A percentile compares a stretch with the other conserved stretches of the same genome.
These are phyloP conservation scores for Cnidoscolus chayamansa DNA, from an alignment of 441 rosid genomes.

Conservation along the genomic window DNA sequence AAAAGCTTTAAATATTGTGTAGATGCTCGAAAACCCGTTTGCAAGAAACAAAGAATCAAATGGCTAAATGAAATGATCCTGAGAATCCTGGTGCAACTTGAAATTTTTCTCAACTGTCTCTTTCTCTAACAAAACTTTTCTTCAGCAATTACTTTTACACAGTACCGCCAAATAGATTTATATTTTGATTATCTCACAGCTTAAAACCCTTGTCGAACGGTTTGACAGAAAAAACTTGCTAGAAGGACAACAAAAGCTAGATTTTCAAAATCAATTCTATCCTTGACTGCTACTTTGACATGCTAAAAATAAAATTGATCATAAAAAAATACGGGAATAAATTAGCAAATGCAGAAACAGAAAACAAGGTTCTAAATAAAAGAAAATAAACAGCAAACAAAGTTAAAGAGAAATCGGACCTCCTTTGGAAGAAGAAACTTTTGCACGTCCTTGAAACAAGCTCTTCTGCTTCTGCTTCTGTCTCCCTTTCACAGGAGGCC, in stretches of 20 bases:
- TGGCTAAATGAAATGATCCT: background rate
- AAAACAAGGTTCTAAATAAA: background rate
- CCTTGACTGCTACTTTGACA: background rate
- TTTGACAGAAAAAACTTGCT: background rate
- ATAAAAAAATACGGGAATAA: slow-evolving; percentile 8
- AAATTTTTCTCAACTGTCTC: background rate
- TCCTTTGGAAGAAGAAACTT: slow-evolving; percentile 33
- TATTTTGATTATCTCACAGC: slow-evolving; percentile 7
- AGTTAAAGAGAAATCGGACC: slow-evolving; percentile 25
- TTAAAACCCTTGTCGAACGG: background rate
- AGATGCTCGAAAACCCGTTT: background rate
- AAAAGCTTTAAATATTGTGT: background rate
- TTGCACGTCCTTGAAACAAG: slow-evolving; percentile 37
- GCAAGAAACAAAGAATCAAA: background rate
- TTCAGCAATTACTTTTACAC: background rate
- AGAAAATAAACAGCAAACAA: background rate
- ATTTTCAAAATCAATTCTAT: background rate
- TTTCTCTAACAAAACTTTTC: background rate
- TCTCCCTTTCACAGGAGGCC: slow-evolving; percentile 39
- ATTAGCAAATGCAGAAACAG: slow-evolving; percentile 2
- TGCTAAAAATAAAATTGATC: slow-evolving; percentile 11
- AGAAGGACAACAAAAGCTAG: background rate
- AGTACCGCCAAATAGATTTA: background rate
- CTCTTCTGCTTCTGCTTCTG: slow-evolving; percentile 31
- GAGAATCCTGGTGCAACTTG: background rate